Evolutionary conservation across 2,329 filamentous ascomycete species (phyloP), one percentile per base, ranked within the genome.

Genomic region (Taxawa tesnikishii): DNA sequence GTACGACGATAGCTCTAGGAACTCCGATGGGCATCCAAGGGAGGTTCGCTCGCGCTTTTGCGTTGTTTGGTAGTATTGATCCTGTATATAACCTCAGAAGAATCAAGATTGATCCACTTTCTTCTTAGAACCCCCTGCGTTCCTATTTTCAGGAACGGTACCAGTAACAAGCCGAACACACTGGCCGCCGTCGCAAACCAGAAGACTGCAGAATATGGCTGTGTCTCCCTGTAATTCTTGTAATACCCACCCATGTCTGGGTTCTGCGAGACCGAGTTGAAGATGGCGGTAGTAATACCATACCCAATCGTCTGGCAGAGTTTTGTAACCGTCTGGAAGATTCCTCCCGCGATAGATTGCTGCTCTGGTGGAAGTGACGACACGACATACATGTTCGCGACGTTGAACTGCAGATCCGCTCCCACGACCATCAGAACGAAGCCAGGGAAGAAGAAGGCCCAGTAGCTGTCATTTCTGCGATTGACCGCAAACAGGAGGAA

Each of bases 371-470:
- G 73, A 32, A 81, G 65, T 0, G 70, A 71, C 4, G 71, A 74
- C 62, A 79, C 71, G 33, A 81, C 75, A 41, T 80, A 81, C 67
- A 81, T 76, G 65, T 82, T 81, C 3, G 71, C 68, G 14, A 81
- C 75, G 38, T 79, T 79, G 50, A 80, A 81, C 36, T 80, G 70
- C 19, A 82, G 68, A 46, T 81, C 78, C 0, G 75, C 75, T 1
- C 77, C 77, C 4, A 78, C 57, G 1, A 80, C 75, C 14, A 68
- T 66, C 15, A 81, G 51, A 11, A 74, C 52, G 24, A 79, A 52
- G 0, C 66, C 65, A 0, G 75, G 73, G 46, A 81, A 81, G 5
- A 69, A 63, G 38, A 77, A 73, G 0, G 67, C 67, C 76, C 76
- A 82, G 48, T 81, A 81, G 12, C 59, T 64, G 34, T 65, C 65